Conservation (phyloP, 2,329 filamentous ascomycete species). For the Ophiognomonia clavigignenti-juglandacearum region DNA sequence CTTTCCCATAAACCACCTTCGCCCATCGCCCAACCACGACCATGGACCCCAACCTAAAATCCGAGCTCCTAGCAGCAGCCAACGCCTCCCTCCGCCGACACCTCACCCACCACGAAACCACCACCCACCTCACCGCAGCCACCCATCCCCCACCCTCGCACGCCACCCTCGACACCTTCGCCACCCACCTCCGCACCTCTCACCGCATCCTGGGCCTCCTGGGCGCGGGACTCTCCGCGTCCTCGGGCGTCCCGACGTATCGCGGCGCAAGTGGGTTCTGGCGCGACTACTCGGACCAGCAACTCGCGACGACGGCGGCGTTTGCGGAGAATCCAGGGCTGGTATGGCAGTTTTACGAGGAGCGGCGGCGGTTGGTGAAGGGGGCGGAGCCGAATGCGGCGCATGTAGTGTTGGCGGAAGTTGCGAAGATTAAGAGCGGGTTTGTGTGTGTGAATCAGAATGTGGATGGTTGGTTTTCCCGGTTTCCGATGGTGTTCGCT, state of each 20-base stretch:
- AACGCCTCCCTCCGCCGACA: background rate
- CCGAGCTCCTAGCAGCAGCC: constrained; percentile 1
- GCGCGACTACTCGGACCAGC: background rate
- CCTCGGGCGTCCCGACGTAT: constrained; percentile 1
- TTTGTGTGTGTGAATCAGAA: background rate
- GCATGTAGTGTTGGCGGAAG: background rate
- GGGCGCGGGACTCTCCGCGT: background rate
- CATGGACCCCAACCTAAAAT: background rate
- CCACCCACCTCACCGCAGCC: background rate
- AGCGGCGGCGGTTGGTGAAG: background rate
- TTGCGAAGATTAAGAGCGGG: background rate
- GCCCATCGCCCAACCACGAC: too few species aligned
- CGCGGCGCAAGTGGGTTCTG: background rate
- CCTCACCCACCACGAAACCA: background rate
- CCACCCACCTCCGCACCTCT: background rate
- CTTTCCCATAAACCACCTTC: too few species aligned
- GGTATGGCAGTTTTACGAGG: constrained; percentile 4
- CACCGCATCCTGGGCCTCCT: background rate
- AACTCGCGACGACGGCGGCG: background rate
- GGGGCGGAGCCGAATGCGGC: background rate
- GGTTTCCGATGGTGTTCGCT: background rate
- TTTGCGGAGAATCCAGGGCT: background rate
- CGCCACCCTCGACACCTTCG: background rate
- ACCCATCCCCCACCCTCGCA: background rate
- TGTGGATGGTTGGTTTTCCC: background rate